phyloP scores from a whole-genome alignment of 2,329 filamentous ascomycete species.

The Ceratocystis smalleyi region DNA sequence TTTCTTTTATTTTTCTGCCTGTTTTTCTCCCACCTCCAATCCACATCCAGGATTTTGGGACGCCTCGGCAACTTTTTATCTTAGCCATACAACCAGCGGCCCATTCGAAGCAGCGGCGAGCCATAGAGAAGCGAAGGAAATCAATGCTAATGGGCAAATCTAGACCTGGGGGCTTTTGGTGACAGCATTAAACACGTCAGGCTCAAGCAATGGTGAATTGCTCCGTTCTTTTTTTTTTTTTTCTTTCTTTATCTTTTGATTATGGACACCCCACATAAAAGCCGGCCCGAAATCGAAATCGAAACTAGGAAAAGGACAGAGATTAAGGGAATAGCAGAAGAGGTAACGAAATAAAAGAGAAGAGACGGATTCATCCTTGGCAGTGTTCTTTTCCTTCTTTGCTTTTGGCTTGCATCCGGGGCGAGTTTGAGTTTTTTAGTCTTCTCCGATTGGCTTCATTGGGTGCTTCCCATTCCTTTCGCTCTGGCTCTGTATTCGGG shows the following conservation, averaged over 20 bases:
- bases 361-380: neutral
- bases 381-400: neutral
- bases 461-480: neutral
- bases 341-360: neutral
- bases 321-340: neutral
- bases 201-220: neutral
- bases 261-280: neutral
- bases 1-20: neutral
- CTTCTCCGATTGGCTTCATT: neutral
- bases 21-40: neutral
- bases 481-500: neutral
- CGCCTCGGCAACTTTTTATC: neutral
- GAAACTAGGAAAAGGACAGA: neutral
- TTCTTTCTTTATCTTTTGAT: neutral
- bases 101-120: neutral
- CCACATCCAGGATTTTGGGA: neutral
- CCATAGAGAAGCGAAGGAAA: neutral
- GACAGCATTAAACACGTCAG: neutral
- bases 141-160: neutral
- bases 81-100: neutral
- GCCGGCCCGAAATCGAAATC: conserved; percentile 1
- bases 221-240: neutral
- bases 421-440: neutral
- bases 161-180: neutral
- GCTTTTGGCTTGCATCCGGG: neutral